Evolutionary conservation across 1,284 basidiomycete genomes (phyloP).

Genomic region (Limonomyces culmigenus): DNA sequence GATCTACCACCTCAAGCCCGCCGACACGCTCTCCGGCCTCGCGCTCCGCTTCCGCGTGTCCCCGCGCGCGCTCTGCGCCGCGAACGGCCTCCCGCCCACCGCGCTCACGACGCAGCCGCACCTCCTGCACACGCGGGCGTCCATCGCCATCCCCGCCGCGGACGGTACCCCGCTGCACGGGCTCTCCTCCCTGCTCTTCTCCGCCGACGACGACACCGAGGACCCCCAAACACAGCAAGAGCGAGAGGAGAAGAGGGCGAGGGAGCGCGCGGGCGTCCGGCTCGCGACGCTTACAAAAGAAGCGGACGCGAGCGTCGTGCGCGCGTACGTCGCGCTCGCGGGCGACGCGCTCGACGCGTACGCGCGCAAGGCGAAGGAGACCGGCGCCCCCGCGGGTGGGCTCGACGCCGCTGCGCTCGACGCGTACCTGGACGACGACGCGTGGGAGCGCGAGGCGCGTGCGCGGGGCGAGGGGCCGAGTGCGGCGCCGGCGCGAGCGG

Average conservation of each 20-base stretch:
- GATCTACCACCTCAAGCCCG: conserved; percentile 38
- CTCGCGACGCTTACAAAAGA: conserved; percentile 54
- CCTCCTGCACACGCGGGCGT: conserved; percentile 50
- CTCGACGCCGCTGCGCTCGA: too few relatives aligned
- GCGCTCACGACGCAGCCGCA: conserved; percentile 57
- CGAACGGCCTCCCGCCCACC: conserved; percentile 48
- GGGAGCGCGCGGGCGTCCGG: conserved; percentile 38
- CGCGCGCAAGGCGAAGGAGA: too few relatives aligned
- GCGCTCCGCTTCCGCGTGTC: conserved; percentile 41
- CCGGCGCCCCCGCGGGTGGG: too few relatives aligned
- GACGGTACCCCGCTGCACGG: conserved; percentile 7
- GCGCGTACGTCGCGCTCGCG: conserved; percentile 51
- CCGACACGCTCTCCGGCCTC: conserved; percentile 53
- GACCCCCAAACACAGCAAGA: conserved; percentile 16
- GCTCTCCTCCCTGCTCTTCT: conserved; percentile 4
- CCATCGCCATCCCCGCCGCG: conserved; percentile 31
- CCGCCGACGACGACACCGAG: conserved; percentile 9
- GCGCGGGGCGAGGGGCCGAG: too few relatives aligned
- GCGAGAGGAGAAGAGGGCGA: conserved; percentile 23
- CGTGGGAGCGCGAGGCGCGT: too few relatives aligned
- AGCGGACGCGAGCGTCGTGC: conserved; percentile 43
- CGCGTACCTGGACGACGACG: too few relatives aligned
- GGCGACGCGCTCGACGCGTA: too few relatives aligned
- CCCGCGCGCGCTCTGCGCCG: conserved; percentile 39
- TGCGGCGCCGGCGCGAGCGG: too few relatives aligned